These are phyloP conservation scores for Dendrocalamus latiflorus DNA, from an alignment of 202 grass and related monocot genomes.

Conservation along the genomic window DNA sequence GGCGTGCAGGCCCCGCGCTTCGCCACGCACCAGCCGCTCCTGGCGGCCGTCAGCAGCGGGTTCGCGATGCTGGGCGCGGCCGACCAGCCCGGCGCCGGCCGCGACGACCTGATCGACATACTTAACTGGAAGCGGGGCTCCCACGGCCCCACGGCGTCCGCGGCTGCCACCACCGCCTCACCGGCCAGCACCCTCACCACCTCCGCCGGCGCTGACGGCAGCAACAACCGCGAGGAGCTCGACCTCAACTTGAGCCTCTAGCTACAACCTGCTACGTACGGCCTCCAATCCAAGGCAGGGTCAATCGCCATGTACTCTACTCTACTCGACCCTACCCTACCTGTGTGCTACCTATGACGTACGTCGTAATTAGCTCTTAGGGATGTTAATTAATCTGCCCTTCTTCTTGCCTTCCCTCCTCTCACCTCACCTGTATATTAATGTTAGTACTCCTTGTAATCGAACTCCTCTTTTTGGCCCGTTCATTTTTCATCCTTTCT, in stretches of 20 bases:
- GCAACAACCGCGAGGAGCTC: slow-evolving; percentile 33
- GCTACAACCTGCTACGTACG: neutral
- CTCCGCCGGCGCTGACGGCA: neutral
- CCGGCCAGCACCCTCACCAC: slow-evolving; percentile 42
- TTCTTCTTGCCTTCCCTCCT: neutral
- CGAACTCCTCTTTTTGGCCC: neutral
- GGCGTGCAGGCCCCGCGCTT: slow-evolving; percentile 33
- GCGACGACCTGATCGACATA: slow-evolving; percentile 61
- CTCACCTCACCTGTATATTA: slow-evolving; percentile 12
- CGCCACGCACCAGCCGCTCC: slow-evolving; percentile 24
- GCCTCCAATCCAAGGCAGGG: neutral
- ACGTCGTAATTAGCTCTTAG: slow-evolving; percentile 33
- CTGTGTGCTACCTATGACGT: neutral
- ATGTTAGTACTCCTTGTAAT: slow-evolving; percentile 12
- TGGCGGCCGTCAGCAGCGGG: slow-evolving; percentile 18
- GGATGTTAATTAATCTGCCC: slow-evolving; percentile 19
- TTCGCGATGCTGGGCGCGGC: slow-evolving; percentile 29
- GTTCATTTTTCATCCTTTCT: neutral
- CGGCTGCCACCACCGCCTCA: slow-evolving; percentile 11
- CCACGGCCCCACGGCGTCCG: slow-evolving; percentile 30
- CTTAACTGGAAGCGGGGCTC: slow-evolving; percentile 81
- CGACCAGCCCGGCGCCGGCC: slow-evolving; percentile 32
- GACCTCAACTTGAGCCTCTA: slow-evolving; percentile 69
- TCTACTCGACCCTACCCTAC: neutral
- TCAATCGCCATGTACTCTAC: neutral